Conservation (phyloP, 495 filamentous ascomycete species). For the Penicillium pancosmium region DNA sequence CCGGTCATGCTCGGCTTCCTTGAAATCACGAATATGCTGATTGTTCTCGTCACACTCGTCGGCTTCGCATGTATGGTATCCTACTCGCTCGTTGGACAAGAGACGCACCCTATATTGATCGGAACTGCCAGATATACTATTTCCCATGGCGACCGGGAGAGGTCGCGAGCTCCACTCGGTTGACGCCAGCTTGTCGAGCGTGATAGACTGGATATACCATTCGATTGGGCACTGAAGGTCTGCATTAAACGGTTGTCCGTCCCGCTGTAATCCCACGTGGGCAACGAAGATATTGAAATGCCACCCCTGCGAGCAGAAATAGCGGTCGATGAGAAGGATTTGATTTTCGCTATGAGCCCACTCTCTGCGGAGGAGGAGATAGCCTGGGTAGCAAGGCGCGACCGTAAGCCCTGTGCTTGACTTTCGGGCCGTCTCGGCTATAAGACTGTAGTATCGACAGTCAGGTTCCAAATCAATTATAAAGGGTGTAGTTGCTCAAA, state of each 20-base stretch:
- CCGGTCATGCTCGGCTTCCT: not conserved
- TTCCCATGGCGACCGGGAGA: not conserved
- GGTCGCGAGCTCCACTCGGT: not conserved
- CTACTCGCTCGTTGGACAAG: not conserved
- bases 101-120: not conserved
- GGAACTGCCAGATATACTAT: not conserved
- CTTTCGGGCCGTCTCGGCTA: not conserved
- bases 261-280: not conserved
- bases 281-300: not conserved
- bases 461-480: too few species aligned
- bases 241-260: not conserved
- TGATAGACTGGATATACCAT: not conserved
- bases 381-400: not conserved
- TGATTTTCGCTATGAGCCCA: not conserved
- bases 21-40: not conserved
- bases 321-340: not conserved
- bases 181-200: not conserved
- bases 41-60: not conserved
- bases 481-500: too few species aligned
- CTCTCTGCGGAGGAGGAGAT: not conserved
- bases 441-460: too few species aligned
- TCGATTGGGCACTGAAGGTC: not conserved
- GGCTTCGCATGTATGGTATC: not conserved
- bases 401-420: not conserved
- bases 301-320: not conserved